Evolutionary conservation across 495 filamentous ascomycete species (phyloP).

Genomic region (Patellaria atrata): DNA sequence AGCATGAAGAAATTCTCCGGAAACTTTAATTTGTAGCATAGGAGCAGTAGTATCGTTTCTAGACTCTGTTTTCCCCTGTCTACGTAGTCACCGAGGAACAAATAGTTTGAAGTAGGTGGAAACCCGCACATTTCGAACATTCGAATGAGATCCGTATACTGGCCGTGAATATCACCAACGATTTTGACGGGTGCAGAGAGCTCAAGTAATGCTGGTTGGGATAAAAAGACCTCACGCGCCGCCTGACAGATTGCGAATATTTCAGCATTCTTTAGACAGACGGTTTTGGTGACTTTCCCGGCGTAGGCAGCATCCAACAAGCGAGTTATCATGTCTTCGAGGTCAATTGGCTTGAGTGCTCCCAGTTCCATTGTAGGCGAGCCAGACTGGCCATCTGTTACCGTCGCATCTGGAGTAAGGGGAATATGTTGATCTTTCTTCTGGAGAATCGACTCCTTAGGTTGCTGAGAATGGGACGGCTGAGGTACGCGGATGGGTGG

Average conservation of each 20-base stretch:
- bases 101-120: conserved; percentile 81
- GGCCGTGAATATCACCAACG: conserved; percentile 94
- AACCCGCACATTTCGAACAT: conserved; percentile 99
- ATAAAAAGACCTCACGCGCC: conserved; percentile 75
- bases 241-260: conserved; percentile 84
- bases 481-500: conserved; percentile 52
- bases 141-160: conserved; percentile 92
- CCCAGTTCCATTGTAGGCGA: conserved; percentile 49
- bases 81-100: conserved; percentile 96
- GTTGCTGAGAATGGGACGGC: conserved; percentile 36
- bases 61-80: conserved; percentile 95
- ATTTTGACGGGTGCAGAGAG: conserved; percentile 96
- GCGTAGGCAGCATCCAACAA: conserved; percentile 91
- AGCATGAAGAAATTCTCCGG: conserved; percentile 98
- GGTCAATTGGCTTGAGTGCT: conserved; percentile 76
- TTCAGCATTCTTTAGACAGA: conserved; percentile 94
- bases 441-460: conserved; percentile 68
- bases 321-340: conserved; percentile 94
- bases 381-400: conserved; percentile 18
- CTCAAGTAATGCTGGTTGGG: conserved; percentile 83
- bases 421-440: conserved; percentile 41
- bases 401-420: conserved; percentile 9
- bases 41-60: conserved; percentile 85
- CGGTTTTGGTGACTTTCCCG: conserved; percentile 91
- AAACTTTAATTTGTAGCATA: conserved; percentile 98